Base-by-base conservation (phyloP, 129 eudicot genomes). In the Flaveria linearis region DNA sequence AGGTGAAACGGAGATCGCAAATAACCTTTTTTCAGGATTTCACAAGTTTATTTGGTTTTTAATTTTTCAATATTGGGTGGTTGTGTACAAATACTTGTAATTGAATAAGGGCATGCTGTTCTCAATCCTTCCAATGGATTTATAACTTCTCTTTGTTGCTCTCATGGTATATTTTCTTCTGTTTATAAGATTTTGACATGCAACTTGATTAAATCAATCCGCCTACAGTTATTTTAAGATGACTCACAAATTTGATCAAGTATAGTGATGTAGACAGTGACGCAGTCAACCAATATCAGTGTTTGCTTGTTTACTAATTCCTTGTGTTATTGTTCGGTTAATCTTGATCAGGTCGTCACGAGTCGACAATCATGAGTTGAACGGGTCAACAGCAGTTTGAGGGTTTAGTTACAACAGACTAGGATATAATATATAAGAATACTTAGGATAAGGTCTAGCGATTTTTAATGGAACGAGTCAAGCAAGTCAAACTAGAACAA, bases 21-120 rank as follows among this genome's bases (percentile, higher is more conserved):
- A 79, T 79, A 79, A 72, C 15, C 41, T 16, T 51, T 63, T 63
- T 65, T 72, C 52, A 7, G 55, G 78, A 77, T 63, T 72, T 72
- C n/a, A 7, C 16, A 23, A 55, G 18, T 52, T 52, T 20, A 20
- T 20, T 22, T 42, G 61, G 28, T 46, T 20, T 72, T 71, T 14
- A 64, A 39, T 9, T 7, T 41, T 26, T 65, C 52, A 45, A 30
- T 64, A 50, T 33, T 33, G 52, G n/a, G 55, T 26, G 43, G 22
- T 76, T 13, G 11, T 62, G 58, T 58, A 73, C 43, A n/a, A 23
- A 55, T 58, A 26, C 23, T 18, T 50, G 72, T 1, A 64, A 30
- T 39, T 55, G 15, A 57, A 57, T 56, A 56, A 52, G 52, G 55
- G 22, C 68, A 56, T 17, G 12, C 46, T 47, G 49, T 55, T 10